Conservation (phyloP, 331 rosid genomes). For the Spiraea crenata region DNA sequence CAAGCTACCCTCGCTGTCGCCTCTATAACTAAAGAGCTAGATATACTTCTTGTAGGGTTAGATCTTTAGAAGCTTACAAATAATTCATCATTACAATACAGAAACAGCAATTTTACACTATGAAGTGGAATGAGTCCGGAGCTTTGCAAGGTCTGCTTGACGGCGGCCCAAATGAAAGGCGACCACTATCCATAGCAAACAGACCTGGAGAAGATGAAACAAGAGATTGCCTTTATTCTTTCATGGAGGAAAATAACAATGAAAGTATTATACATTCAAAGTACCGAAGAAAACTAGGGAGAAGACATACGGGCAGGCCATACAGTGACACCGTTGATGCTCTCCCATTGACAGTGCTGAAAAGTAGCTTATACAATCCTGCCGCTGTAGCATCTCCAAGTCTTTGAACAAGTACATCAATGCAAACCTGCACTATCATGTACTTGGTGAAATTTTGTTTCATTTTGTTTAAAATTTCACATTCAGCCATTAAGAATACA, state of each 20-base stretch:
- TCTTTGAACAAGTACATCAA: slow-evolving; percentile 90
- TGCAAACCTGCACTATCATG: slow-evolving; percentile 65
- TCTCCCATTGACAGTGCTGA: slow-evolving; percentile 52
- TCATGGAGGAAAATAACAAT: neutral
- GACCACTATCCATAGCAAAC: slow-evolving; percentile 66
- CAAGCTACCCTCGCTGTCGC: neutral
- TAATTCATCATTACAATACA: neutral
- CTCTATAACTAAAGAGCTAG: neutral
- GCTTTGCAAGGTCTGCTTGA: slow-evolving; percentile 64
- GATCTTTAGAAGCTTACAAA: neutral
- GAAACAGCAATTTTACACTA: slow-evolving; percentile 6
- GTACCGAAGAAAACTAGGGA: neutral
- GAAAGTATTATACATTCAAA: neutral
- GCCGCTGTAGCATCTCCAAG: slow-evolving; percentile 99
- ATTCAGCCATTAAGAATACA: neutral
- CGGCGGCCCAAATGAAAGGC: slow-evolving; percentile 80
- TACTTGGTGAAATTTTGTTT: neutral
- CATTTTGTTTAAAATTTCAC: neutral
- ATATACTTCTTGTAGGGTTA: neutral
- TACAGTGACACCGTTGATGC: slow-evolving; percentile 68
- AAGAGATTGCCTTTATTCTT: neutral
- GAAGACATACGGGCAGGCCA: slow-evolving; percentile 75
- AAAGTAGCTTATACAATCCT: slow-evolving; percentile 84
- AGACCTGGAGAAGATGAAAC: slow-evolving; percentile 53
- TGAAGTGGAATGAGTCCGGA: slow-evolving; percentile 30